A percentile compares a stretch with the other conserved stretches of the same genome.
phyloP scores from a whole-genome alignment of 2,329 filamentous ascomycete genomes.

The Diaporthe australafricana region DNA sequence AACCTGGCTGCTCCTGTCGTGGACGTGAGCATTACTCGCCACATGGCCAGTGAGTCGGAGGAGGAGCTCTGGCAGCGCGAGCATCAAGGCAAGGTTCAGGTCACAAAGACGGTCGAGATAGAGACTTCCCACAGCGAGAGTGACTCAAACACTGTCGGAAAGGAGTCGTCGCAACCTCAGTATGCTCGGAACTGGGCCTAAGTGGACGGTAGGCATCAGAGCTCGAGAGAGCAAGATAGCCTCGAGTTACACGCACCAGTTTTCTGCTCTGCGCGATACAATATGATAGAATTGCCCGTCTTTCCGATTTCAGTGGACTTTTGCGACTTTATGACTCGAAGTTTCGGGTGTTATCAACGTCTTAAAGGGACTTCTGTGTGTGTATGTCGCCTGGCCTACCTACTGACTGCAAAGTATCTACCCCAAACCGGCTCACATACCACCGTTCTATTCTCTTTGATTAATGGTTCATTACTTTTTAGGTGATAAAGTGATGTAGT shows the following conservation, averaged over 20 bases:
- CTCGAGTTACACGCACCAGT: not conserved
- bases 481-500: no score
- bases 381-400: no score
- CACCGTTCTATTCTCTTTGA: no score
- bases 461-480: no score
- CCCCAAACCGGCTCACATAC: no score
- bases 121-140: not conserved
- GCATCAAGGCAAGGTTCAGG: not conserved
- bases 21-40: constrained; percentile 11
- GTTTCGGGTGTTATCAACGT: no score
- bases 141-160: not conserved
- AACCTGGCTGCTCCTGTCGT: not conserved
- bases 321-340: no score
- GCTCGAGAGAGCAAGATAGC: not conserved
- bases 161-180: not conserved
- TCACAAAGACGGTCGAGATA: not conserved
- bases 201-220: not conserved
- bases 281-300: no score
- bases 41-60: constrained; percentile 11
- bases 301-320: no score
- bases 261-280: no score
- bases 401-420: no score
- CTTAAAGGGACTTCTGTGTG: no score
- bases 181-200: not conserved
- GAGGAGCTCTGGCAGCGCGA: constrained; percentile 15